Evolutionary conservation across 2,329 filamentous ascomycete genomes (phyloP).

Genomic region (Rasamsonia emersonii): DNA sequence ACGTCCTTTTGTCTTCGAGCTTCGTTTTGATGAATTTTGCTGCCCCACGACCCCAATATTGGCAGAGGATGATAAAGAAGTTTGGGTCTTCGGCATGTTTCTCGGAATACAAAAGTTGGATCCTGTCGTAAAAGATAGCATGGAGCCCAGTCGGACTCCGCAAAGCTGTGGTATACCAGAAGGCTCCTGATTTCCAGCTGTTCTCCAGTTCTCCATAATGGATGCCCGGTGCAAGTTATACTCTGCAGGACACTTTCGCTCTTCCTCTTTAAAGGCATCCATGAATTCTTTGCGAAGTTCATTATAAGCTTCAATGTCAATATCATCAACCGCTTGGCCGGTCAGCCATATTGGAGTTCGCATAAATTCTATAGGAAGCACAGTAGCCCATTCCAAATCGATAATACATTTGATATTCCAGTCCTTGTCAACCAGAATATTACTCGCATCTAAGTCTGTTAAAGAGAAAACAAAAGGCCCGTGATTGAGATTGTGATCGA

Average conservation of each 20-base stretch:
- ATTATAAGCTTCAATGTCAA: not conserved
- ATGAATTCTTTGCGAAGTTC: not conserved
- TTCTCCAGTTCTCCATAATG: not conserved
- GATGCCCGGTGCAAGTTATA: not conserved
- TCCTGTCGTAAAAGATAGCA: not conserved
- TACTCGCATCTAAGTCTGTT: conserved; percentile 32
- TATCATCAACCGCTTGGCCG: too few relatives aligned
- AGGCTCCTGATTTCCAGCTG: not conserved
- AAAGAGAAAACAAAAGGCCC: conserved; percentile 27
- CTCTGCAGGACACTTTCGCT: too few relatives aligned
- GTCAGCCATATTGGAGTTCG: too few relatives aligned
- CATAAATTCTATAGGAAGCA: too few relatives aligned
- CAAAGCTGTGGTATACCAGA: not conserved
- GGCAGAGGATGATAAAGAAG: not conserved
- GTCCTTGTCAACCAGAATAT: conserved; percentile 25
- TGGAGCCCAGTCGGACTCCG: not conserved
- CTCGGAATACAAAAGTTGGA: not conserved
- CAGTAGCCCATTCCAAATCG: conserved; percentile 23
- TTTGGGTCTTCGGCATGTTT: not conserved
- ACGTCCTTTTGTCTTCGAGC: not conserved
- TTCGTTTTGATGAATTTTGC: not conserved
- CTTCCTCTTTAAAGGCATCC: not conserved
- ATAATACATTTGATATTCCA: conserved; percentile 21
- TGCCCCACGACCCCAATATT: conserved; percentile 1
- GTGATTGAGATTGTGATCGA: conserved; percentile 18